phyloP scores from a whole-genome alignment of 768 basidiomycete genomes.

The Chalciporus pseudorubinellus region DNA sequence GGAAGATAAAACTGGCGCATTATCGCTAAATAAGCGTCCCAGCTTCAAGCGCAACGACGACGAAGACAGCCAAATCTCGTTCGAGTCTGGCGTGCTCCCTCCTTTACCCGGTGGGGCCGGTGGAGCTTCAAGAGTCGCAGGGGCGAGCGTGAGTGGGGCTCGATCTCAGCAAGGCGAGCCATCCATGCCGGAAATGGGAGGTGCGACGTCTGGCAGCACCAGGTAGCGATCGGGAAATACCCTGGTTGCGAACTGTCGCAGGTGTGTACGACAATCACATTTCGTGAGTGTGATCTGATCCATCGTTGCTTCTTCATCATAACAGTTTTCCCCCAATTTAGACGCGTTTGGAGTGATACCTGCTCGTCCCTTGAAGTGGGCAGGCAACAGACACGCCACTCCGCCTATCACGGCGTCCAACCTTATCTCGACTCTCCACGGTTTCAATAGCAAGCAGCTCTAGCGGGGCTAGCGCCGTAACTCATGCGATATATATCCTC shows the following conservation, averaged over 20 bases:
- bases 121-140: constrained; percentile 3
- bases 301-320: constrained; percentile 2
- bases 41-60: constrained; percentile 53
- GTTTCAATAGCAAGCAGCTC: neutral
- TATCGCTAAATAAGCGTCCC: constrained; percentile 60
- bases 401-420: neutral
- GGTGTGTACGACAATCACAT: constrained; percentile 10
- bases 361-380: neutral
- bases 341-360: constrained; percentile 2
- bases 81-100: constrained; percentile 12
- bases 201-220: constrained; percentile 1
- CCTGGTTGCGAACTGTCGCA: constrained; percentile 5
- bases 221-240: constrained; percentile 13
- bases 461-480: neutral
- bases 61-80: constrained; percentile 8
- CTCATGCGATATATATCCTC: constrained; percentile 5
- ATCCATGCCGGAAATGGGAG: constrained; percentile 5
- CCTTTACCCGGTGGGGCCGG: constrained; percentile 5
- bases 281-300: constrained; percentile 7
- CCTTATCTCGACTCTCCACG: neutral
- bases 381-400: neutral
- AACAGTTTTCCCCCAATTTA: constrained; percentile 7
- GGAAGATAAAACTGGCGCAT: constrained; percentile 57
- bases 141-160: neutral
- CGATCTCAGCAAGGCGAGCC: constrained; percentile 5